phyloP scores from a whole-genome alignment of 2,329 filamentous ascomycete species.

The Cercospora zeina region DNA sequence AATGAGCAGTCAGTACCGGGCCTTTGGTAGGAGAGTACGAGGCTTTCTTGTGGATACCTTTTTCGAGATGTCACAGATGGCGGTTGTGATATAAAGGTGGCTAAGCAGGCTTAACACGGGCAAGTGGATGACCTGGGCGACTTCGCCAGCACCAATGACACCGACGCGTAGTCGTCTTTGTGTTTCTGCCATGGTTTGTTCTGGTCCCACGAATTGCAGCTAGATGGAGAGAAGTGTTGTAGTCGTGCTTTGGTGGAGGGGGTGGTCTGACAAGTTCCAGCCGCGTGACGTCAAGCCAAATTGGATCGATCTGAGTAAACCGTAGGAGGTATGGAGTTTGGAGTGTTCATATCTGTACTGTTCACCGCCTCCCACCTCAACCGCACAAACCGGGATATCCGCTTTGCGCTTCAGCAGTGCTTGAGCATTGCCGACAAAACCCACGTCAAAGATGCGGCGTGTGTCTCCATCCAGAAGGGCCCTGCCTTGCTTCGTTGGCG shows the following conservation, averaged over 20 bases:
- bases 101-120: conserved; percentile 51
- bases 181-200: not conserved
- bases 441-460: not conserved
- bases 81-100: conserved; percentile 49
- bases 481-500: not conserved
- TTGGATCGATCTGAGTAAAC: not conserved
- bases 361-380: too few relatives aligned
- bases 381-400: too few relatives aligned
- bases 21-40: not conserved
- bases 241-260: not conserved
- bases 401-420: not conserved
- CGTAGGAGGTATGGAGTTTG: not conserved
- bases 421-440: not conserved
- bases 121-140: conserved; percentile 52
- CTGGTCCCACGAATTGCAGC: not conserved
- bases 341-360: not conserved
- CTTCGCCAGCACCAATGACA: conserved; percentile 52
- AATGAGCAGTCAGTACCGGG: not conserved
- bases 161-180: conserved; percentile 39
- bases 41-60: conserved; percentile 31
- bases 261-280: not conserved
- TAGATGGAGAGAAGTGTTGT: not conserved
- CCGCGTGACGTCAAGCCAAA: conserved; percentile 4
- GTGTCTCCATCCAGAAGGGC: too few relatives aligned
- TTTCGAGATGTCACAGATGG: conserved; percentile 56